Evolutionary conservation across 2,329 filamentous ascomycete species (phyloP).

Genomic region (Rosellinia necatrix): DNA sequence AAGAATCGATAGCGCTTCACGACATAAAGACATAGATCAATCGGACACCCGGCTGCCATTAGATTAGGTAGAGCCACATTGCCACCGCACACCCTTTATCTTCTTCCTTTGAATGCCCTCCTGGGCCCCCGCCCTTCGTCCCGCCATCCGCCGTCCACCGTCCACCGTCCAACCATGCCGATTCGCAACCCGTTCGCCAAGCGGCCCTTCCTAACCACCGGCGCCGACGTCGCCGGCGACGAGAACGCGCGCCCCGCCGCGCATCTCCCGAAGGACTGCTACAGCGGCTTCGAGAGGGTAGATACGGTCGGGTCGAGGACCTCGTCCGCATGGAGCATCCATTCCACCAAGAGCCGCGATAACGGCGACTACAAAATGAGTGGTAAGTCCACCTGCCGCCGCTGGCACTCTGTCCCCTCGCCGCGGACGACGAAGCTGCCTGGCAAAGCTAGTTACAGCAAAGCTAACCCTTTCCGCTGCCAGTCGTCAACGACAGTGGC

Average conservation of each 20-base stretch:
- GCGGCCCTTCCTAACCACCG: conserved; percentile 51
- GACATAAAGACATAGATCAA: conserved; percentile 18
- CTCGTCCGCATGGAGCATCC: conserved; percentile 65
- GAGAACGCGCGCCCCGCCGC: conserved; percentile 56
- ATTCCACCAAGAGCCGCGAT: conserved; percentile 64
- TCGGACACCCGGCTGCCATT: not conserved
- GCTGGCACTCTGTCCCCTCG: conserved; percentile 14
- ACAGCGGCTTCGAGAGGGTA: conserved; percentile 63
- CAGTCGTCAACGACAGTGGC: conserved; percentile 94
- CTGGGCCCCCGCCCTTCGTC: conserved; percentile 9
- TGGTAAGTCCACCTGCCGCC: conserved; percentile 64
- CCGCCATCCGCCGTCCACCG: no score
- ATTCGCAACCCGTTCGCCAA: conserved; percentile 73
- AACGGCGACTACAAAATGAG: conserved; percentile 80
- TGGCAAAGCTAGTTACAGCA: no score
- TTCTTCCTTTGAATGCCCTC: not conserved
- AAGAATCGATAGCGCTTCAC: conserved; percentile 19
- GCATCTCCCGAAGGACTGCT: conserved; percentile 46
- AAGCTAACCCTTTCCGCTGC: conserved; percentile 28
- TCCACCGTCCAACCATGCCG: conserved; percentile 35
- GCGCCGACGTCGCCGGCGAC: conserved; percentile 48
- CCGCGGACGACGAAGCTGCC: not conserved
- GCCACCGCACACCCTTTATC: conserved; percentile 5
- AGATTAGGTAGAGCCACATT: conserved; percentile 13
- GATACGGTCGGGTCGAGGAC: conserved; percentile 66